These are phyloP conservation scores for Larix kaempferi DNA, from an alignment of 75 land plant genomes.

Conservation along the genomic window DNA sequence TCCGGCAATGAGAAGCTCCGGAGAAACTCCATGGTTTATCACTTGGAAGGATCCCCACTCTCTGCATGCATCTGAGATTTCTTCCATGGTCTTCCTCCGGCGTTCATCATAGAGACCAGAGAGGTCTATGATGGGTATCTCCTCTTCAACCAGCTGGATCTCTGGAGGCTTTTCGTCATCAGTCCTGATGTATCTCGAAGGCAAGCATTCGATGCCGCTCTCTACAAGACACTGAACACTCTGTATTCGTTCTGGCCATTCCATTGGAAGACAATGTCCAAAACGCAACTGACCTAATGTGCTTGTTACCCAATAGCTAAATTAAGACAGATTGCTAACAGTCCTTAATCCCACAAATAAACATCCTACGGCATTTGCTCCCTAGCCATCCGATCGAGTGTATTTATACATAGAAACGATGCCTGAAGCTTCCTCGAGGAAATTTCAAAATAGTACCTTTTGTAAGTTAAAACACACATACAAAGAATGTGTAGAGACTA, in stretches of 20 bases:
- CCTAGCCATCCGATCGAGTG: too few relatives aligned
- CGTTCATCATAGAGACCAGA: slow-evolving; percentile 13
- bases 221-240: slow-evolving; percentile 15
- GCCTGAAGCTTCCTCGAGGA: too few relatives aligned
- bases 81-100: slow-evolving; percentile 11
- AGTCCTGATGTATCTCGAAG: slow-evolving; percentile 5
- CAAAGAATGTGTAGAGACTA: too few relatives aligned
- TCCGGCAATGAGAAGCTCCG: not conserved
- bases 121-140: slow-evolving; percentile 26
- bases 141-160: not conserved
- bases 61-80: slow-evolving; percentile 20
- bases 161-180: not conserved
- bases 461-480: too few relatives aligned
- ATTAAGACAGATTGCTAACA: too few relatives aligned
- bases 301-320: too few relatives aligned
- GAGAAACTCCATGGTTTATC: slow-evolving; percentile 15
- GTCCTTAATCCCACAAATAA: too few relatives aligned
- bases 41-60: slow-evolving; percentile 37
- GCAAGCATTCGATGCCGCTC: slow-evolving; percentile 7
- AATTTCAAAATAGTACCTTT: too few relatives aligned
- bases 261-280: too few relatives aligned
- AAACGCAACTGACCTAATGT: too few relatives aligned
- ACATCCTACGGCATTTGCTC: too few relatives aligned
- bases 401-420: too few relatives aligned
- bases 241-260: not conserved